Percentiles rank a stretch among this genome's conserved stretches.
These are phyloP conservation scores for Salix arbutifolia DNA, from an alignment of 345 rosid species.

Conservation along the genomic window DNA sequence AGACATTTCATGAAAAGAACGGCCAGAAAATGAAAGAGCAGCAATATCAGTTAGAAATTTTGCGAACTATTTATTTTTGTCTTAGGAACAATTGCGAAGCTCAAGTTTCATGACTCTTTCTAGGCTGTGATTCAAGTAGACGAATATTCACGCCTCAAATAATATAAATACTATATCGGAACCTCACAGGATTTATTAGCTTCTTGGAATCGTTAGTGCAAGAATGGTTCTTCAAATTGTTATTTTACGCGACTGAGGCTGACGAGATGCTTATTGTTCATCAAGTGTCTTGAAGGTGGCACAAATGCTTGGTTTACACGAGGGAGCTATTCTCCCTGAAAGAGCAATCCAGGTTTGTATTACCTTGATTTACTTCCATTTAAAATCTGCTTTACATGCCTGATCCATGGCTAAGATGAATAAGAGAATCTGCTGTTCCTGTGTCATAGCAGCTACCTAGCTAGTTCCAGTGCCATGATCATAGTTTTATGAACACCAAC, in stretches of 20 bases:
- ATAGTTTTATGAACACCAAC: neutral
- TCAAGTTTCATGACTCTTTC: too few relatives aligned
- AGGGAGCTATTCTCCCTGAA: conserved; percentile 73
- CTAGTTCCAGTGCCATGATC: neutral
- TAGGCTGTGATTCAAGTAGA: too few relatives aligned
- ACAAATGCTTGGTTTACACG: conserved; percentile 62
- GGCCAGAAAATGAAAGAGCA: too few relatives aligned
- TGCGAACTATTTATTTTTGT: too few relatives aligned
- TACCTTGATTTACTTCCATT: neutral
- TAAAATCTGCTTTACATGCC: neutral
- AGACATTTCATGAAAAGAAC: too few relatives aligned
- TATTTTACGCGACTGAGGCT: neutral
- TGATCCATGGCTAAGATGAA: neutral
- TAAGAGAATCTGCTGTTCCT: neutral
- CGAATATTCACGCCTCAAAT: too few relatives aligned
- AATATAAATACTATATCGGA: too few relatives aligned
- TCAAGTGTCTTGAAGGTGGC: conserved; percentile 58
- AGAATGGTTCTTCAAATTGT: neutral
- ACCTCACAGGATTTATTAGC: too few relatives aligned
- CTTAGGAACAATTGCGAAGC: too few relatives aligned
- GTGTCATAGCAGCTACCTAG: neutral
- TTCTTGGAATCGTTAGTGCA: neutral
- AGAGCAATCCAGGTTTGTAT: conserved; percentile 85
- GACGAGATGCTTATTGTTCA: neutral
- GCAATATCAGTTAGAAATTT: too few relatives aligned